Conservation (phyloP, 805 yeast genomes). For the Saturnispora saitoi region DNA sequence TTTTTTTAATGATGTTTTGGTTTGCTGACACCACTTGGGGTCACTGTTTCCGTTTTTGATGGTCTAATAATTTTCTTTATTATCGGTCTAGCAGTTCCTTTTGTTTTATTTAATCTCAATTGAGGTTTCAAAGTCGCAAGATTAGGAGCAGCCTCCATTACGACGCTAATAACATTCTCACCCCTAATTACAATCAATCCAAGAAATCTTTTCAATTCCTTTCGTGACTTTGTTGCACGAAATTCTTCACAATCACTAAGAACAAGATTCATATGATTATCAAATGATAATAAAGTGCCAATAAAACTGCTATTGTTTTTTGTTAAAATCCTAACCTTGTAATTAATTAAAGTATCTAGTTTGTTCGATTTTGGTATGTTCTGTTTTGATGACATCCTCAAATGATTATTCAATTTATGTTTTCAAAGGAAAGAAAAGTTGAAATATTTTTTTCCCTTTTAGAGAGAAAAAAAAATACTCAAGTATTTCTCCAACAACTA, state of each 20-base stretch:
- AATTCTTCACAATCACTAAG: constrained; percentile 78
- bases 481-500: not conserved
- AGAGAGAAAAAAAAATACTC: not conserved
- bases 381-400: constrained; percentile 22
- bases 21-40: constrained; percentile 11
- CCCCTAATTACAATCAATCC: constrained; percentile 86
- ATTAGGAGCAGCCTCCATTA: constrained; percentile 57
- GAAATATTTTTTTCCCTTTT: not conserved
- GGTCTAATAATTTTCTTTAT: constrained; percentile 16
- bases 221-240: constrained; percentile 59
- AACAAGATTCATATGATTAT: constrained; percentile 81
- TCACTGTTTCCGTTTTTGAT: constrained; percentile 9
- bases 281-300: constrained; percentile 83
- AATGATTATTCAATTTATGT: not conserved
- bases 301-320: constrained; percentile 69
- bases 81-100: constrained; percentile 27
- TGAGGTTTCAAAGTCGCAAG: constrained; percentile 26
- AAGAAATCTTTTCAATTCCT: constrained; percentile 62
- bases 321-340: constrained; percentile 63
- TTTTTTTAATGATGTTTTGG: constrained; percentile 1
- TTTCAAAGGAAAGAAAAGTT: not conserved
- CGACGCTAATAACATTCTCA: constrained; percentile 68
- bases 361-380: constrained; percentile 35
- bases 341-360: constrained; percentile 58
- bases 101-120: constrained; percentile 25